Percentiles rank a stretch among this genome's conserved stretches.
These are phyloP conservation scores for Magnusiomyces tetraspermus DNA, from an alignment of 1,139 yeast species.

Conservation along the genomic window DNA sequence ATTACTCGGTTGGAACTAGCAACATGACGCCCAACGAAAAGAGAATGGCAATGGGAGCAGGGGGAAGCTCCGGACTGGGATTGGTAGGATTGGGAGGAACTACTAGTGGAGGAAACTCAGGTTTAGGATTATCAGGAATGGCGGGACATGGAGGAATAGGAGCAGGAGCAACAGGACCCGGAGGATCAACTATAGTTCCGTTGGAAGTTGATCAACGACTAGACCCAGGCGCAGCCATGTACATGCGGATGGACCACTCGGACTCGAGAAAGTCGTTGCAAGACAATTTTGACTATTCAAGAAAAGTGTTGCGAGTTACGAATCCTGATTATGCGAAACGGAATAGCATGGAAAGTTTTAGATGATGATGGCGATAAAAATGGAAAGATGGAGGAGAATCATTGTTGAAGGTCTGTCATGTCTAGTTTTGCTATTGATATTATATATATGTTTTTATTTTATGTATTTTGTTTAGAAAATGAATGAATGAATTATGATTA, in stretches of 20 bases:
- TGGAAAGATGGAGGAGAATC: too few relatives aligned
- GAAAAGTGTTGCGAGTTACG: constrained; percentile 60
- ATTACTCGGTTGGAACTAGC: background rate
- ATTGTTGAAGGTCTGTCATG: too few relatives aligned
- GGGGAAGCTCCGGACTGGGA: background rate
- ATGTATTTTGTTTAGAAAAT: too few relatives aligned
- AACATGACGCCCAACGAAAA: background rate
- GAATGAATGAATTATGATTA: too few relatives aligned
- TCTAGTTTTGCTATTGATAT: too few relatives aligned
- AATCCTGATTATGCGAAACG: constrained; percentile 39
- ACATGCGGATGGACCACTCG: constrained; percentile 43
- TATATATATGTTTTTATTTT: too few relatives aligned
- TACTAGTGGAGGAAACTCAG: background rate
- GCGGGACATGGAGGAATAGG: constrained; percentile 1
- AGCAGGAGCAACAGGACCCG: constrained; percentile 12
- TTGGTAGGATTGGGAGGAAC: too few relatives aligned
- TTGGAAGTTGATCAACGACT: constrained; percentile 55
- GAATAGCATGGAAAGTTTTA: background rate
- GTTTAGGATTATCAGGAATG: background rate
- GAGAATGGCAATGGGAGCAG: background rate
- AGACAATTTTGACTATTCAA: constrained; percentile 65
- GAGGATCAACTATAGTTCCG: constrained; percentile 35
- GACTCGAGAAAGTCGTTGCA: constrained; percentile 55
- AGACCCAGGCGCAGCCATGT: constrained; percentile 53
- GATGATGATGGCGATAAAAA: too few relatives aligned